A percentile compares a stretch with the other conserved stretches of the same genome.
Evolutionary conservation across 129 eudicot species (phyloP).

Genomic region (Scalesia atractyloides): DNA sequence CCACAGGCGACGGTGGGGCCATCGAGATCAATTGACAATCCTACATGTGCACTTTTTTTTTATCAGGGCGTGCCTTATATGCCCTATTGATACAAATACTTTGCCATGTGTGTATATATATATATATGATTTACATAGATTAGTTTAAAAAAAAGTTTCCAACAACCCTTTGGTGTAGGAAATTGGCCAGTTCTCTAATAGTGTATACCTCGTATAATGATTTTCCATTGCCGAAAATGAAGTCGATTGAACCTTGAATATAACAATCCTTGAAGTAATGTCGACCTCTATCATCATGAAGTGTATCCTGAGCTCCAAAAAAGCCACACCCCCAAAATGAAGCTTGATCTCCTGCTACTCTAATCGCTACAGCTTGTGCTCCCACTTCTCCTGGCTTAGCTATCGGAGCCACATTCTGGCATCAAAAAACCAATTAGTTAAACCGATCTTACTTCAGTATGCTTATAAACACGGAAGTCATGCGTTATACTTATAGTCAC

Average conservation of each 20-base stretch:
- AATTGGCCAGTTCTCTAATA: background rate
- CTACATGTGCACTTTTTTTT: slow-evolving; percentile 16
- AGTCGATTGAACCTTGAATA: slow-evolving; percentile 92
- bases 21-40: slow-evolving; percentile 69
- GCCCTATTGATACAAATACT: background rate
- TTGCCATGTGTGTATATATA: too few relatives aligned
- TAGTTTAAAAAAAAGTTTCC: too few relatives aligned
- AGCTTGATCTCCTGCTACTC: slow-evolving; percentile 80
- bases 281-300: slow-evolving; percentile 95
- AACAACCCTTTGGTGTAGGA: too few relatives aligned
- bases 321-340: slow-evolving; percentile 97
- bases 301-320: slow-evolving; percentile 95
- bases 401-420: slow-evolving; percentile 86
- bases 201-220: slow-evolving; percentile 74
- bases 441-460: background rate
- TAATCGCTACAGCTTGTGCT: slow-evolving; percentile 89
- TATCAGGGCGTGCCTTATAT: background rate
- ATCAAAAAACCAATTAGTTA: background rate
- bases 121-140: too few relatives aligned
- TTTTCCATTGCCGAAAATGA: slow-evolving; percentile 86
- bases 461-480: background rate
- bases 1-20: slow-evolving; percentile 63
- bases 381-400: slow-evolving; percentile 82
- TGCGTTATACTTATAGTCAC: background rate
- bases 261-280: slow-evolving; percentile 92